These are phyloP conservation scores for Kazachstania bromeliacearum DNA, from an alignment of 805 yeast species.

Conservation along the genomic window DNA sequence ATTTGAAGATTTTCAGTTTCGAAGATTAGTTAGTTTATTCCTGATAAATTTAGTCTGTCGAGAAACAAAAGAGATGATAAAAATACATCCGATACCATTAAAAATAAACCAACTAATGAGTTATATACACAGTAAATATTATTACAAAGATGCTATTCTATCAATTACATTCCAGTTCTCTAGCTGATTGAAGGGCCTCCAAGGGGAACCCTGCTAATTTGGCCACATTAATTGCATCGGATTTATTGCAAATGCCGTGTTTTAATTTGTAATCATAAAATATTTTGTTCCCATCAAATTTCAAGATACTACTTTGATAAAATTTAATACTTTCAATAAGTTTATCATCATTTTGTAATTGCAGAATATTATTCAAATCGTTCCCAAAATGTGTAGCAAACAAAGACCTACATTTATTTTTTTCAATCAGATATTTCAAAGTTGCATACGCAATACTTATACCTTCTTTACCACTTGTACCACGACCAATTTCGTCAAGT, in stretches of 20 bases:
- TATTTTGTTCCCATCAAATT: slow-evolving; percentile 18
- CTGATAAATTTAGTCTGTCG: background rate
- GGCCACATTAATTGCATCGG: slow-evolving; percentile 73
- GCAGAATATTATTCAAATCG: slow-evolving; percentile 39
- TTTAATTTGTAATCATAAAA: slow-evolving; percentile 44
- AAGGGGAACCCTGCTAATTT: slow-evolving; percentile 69
- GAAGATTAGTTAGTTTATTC: too few relatives aligned
- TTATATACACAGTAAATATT: too few relatives aligned
- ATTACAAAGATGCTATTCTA: too few relatives aligned
- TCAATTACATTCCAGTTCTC: background rate
- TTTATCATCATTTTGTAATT: slow-evolving; percentile 20
- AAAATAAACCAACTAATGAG: too few relatives aligned
- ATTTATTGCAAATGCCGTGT: slow-evolving; percentile 61
- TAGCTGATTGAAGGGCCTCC: slow-evolving; percentile 47
- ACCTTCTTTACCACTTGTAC: slow-evolving; percentile 81
- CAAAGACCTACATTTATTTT: slow-evolving; percentile 59
- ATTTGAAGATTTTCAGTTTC: too few relatives aligned
- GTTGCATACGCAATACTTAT: slow-evolving; percentile 77
- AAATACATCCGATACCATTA: too few relatives aligned
- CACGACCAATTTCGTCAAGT: slow-evolving; percentile 83
- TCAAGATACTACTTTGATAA: slow-evolving; percentile 21
- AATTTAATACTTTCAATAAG: slow-evolving; percentile 10
- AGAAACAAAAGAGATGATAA: background rate
- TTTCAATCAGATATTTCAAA: slow-evolving; percentile 42
- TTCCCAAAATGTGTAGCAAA: slow-evolving; percentile 83